Base-by-base conservation (phyloP, 768 basidiomycete genomes). In the Lentinula sp. region DNA sequence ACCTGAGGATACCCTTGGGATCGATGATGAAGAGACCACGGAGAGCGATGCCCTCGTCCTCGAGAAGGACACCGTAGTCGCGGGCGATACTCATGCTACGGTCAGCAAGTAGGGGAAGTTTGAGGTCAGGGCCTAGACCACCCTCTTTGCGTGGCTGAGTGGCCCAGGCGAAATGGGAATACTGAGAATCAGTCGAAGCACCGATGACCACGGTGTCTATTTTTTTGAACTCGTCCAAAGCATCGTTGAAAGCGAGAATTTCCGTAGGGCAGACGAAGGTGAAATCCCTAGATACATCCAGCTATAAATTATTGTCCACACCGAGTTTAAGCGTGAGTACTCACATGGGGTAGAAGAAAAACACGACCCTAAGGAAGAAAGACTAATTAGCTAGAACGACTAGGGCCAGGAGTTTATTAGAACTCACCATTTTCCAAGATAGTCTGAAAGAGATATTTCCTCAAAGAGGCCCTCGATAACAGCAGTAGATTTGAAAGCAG, bases 251-350 rank as follows among this genome's bases (percentile, higher is more conserved):
- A 1, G 94, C 95, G 51, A 95, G 83, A 70, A 97, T 95, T 75
- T 96, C 95, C 61, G 93, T 95, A n/a, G 93, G 93, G 76, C 93
- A 95, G 67, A 91, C 90, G 66, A 91, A 91, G 42, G 91, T 92
- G 74, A 91, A 93, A 69, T 91, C 90, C 79, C 89, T 93, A 63
- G 28, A 43, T 63, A 48, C 58, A 6, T 53, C 45, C 33, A 35
- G 39, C 15, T 32, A 32, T 39, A 5, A 20, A 16, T 20, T 6
- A 41, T 7, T 18, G 23, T 9, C 13, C 16, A 43, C 37, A 13
- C 66, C 56, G 15, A 39, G 59, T 32, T 16, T 33, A 41, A 15
- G 59, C 57, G 50, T 23, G 36, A 46, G 57, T n/a, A 74, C 88
- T 64, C 76, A 93, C 91, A 96, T 84, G 5, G 95, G 95, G 76